Evolutionary conservation across 345 rosid species (phyloP).

Genomic region (Syzygium jambos): DNA sequence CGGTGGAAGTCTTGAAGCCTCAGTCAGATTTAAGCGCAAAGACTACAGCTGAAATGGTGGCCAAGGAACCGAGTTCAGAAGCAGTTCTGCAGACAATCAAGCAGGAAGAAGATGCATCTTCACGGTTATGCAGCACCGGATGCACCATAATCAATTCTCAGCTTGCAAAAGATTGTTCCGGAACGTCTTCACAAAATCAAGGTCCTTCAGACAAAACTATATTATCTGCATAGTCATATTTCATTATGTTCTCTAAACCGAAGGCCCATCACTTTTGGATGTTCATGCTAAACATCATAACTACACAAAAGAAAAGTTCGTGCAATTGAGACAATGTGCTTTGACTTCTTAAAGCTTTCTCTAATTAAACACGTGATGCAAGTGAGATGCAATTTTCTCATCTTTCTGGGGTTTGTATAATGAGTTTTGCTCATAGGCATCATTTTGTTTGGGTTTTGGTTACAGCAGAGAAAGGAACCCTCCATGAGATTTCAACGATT

Average conservation of each 20-base stretch:
- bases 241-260: neutral
- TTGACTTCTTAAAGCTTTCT: neutral
- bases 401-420: neutral
- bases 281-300: neutral
- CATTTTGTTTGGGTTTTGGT: neutral
- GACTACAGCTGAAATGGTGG: slow-evolving; percentile 1
- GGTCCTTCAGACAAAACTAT: slow-evolving; percentile 25
- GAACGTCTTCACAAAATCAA: slow-evolving; percentile 5
- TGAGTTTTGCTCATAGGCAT: neutral
- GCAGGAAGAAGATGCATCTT: slow-evolving; percentile 12
- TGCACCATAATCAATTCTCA: neutral
- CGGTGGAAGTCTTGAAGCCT: slow-evolving; percentile 6
- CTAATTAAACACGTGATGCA: neutral
- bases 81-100: neutral
- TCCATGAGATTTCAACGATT: slow-evolving; percentile 13
- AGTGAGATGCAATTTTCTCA: neutral
- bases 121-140: neutral
- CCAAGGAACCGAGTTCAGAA: slow-evolving; percentile 5
- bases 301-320: neutral
- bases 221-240: neutral
- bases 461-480: slow-evolving; percentile 18
- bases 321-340: neutral
- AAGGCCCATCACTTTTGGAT: neutral
- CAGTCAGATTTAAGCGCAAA: slow-evolving; percentile 12
- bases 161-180: slow-evolving; percentile 10